These are phyloP conservation scores for Fusarium verticillioides DNA, from an alignment of 2,329 filamentous ascomycete genomes.

Conservation along the genomic window DNA sequence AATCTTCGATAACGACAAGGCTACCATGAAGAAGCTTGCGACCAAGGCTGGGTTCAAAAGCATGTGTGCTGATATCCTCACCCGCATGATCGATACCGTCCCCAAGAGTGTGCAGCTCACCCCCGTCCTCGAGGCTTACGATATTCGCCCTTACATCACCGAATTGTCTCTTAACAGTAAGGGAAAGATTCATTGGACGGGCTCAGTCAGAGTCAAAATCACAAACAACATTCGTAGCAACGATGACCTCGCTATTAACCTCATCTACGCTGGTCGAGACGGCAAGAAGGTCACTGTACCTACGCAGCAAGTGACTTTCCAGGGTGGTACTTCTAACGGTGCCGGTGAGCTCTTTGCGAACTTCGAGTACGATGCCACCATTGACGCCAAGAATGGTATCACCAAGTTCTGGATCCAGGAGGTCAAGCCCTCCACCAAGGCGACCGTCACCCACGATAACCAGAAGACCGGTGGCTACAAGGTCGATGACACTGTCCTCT, in stretches of 20 bases:
- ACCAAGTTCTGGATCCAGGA: slow-evolving; percentile 48
- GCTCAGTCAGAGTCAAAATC: slow-evolving; percentile 42
- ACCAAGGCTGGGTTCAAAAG: slow-evolving; percentile 50
- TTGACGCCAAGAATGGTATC: slow-evolving; percentile 44
- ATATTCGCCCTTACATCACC: slow-evolving; percentile 49
- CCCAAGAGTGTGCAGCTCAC: slow-evolving; percentile 45
- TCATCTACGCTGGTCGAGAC: slow-evolving; percentile 25
- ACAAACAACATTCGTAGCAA: slow-evolving; percentile 30
- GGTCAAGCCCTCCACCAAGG: slow-evolving; percentile 37
- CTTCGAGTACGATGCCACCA: slow-evolving; percentile 45
- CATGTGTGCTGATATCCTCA: slow-evolving; percentile 46
- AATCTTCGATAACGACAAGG: slow-evolving; percentile 57
- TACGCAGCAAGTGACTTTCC: not conserved
- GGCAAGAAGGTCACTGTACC: slow-evolving; percentile 15
- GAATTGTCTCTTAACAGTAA: slow-evolving; percentile 44
- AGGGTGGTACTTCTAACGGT: slow-evolving; percentile 35
- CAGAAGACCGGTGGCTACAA: slow-evolving; percentile 42
- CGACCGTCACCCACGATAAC: slow-evolving; percentile 41
- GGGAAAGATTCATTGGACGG: slow-evolving; percentile 37
- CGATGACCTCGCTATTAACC: slow-evolving; percentile 37
- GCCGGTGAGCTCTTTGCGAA: slow-evolving; percentile 44
- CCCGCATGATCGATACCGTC: slow-evolving; percentile 52
- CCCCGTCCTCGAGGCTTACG: slow-evolving; percentile 44
- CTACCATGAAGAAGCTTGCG: slow-evolving; percentile 55
- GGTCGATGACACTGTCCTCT: slow-evolving; percentile 44